These are phyloP conservation scores for Dimargaris cristalligena DNA, from an alignment of 192 early-diverging fungal genomes.

Conservation along the genomic window DNA sequence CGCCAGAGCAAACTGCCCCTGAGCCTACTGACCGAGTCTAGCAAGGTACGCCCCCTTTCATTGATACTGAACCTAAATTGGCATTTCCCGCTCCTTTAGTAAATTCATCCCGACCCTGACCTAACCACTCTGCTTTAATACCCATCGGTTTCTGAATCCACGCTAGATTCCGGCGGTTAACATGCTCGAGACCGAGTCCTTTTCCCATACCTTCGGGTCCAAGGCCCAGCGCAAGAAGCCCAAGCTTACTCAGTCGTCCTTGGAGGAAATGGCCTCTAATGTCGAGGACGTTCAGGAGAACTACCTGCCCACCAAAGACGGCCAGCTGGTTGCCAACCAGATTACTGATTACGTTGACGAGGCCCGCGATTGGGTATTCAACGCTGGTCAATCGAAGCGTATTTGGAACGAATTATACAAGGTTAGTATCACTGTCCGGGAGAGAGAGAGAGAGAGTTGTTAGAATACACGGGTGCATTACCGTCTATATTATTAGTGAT, in stretches of 20 bases:
- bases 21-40: slow-evolving; percentile 68
- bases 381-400: slow-evolving; percentile 86
- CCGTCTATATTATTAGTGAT: too few relatives aligned
- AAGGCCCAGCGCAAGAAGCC: slow-evolving; percentile 91
- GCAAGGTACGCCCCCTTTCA: slow-evolving; percentile 35
- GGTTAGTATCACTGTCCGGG: too few relatives aligned
- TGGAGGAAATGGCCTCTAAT: slow-evolving; percentile 63
- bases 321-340: slow-evolving; percentile 54
- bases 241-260: slow-evolving; percentile 51
- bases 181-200: slow-evolving; percentile 88
- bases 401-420: slow-evolving; percentile 99
- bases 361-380: slow-evolving; percentile 73
- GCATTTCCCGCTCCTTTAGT: too few relatives aligned
- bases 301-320: slow-evolving; percentile 54
- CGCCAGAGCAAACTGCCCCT: slow-evolving; percentile 91
- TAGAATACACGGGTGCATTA: too few relatives aligned
- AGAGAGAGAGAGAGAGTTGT: too few relatives aligned
- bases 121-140: too few relatives aligned
- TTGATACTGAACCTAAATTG: too few relatives aligned
- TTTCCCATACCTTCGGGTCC: slow-evolving; percentile 82
- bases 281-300: slow-evolving; percentile 46
- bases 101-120: too few relatives aligned
- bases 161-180: slow-evolving; percentile 53
- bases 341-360: slow-evolving; percentile 51
- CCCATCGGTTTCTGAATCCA: too few relatives aligned